phyloP scores from a whole-genome alignment of 2,329 filamentous ascomycete genomes.

The Ophiostoma piceae region DNA sequence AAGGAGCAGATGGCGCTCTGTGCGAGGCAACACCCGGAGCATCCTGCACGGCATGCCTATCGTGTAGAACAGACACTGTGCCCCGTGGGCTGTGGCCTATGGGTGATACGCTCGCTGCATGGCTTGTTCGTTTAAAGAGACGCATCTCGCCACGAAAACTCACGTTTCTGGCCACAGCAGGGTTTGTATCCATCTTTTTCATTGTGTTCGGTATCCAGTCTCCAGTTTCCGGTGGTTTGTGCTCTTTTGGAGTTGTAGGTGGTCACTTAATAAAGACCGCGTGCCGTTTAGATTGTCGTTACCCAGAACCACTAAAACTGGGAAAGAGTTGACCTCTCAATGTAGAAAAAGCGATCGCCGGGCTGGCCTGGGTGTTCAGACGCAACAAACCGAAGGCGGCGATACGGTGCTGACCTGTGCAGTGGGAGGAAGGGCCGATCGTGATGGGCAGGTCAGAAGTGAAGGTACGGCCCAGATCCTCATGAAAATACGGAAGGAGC shows the following conservation, averaged over 20 bases:
- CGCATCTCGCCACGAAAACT: slow-evolving; percentile 9
- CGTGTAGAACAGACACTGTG: not conserved
- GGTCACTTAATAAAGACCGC: slow-evolving; percentile 1
- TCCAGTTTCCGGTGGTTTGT: not conserved
- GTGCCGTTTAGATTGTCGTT: slow-evolving; percentile 4
- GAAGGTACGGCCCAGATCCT: not conserved
- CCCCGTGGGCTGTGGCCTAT: not conserved
- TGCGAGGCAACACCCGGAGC: slow-evolving; percentile 18
- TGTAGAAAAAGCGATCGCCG: not conserved
- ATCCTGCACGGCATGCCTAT: slow-evolving; percentile 17
- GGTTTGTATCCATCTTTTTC: not conserved
- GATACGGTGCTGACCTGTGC: not conserved
- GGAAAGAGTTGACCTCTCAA: not conserved
- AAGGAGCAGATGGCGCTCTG: not conserved
- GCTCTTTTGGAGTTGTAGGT: not conserved
- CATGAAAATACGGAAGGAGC: not conserved
- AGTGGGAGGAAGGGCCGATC: not conserved
- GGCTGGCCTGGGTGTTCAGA: not conserved
- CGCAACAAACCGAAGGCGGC: not conserved
- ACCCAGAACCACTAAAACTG: not conserved
- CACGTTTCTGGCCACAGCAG: slow-evolving; percentile 2
- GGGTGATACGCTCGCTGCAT: not conserved
- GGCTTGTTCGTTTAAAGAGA: slow-evolving; percentile 8
- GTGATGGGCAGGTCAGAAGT: no score
- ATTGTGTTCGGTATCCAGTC: not conserved